A percentile compares a stretch with the other conserved stretches of the same genome.
Evolutionary conservation across 2,329 filamentous ascomycete genomes (phyloP).

Genomic region (Dryadomyces quercivorus): DNA sequence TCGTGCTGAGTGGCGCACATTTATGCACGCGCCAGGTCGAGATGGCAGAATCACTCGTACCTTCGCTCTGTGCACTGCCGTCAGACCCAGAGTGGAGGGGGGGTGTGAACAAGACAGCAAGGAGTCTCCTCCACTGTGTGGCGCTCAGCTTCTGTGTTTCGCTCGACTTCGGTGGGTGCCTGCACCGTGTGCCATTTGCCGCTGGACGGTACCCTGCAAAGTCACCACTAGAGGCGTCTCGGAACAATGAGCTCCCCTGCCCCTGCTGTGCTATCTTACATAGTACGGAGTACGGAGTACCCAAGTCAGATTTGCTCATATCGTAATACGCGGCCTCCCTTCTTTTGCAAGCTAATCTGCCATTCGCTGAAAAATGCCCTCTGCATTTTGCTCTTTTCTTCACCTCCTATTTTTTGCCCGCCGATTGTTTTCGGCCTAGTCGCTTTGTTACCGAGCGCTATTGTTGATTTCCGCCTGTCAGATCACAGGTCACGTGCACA

Average conservation of each 20-base stretch:
- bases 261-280: not conserved
- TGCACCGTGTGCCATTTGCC: not conserved
- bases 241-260: not conserved
- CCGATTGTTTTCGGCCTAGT: not conserved
- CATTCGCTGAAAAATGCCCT: slow-evolving; percentile 5
- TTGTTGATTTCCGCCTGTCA: not conserved
- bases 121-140: not conserved
- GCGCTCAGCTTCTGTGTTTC: not conserved
- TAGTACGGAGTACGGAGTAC: not conserved
- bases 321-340: not conserved
- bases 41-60: too few species aligned
- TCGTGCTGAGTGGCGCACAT: too few species aligned
- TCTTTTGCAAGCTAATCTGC: not conserved
- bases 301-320: not conserved
- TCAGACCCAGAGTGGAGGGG: not conserved
- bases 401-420: not conserved
- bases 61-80: not conserved
- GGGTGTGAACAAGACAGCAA: not conserved
- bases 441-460: not conserved
- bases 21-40: too few species aligned
- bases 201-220: not conserved
- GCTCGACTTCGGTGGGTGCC: not conserved
- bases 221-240: not conserved
- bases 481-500: slow-evolving; percentile 5
- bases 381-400: not conserved